Evolutionary conservation across 352 stramenopile species (phyloP).

Genomic region (Pythium sukuiense): DNA sequence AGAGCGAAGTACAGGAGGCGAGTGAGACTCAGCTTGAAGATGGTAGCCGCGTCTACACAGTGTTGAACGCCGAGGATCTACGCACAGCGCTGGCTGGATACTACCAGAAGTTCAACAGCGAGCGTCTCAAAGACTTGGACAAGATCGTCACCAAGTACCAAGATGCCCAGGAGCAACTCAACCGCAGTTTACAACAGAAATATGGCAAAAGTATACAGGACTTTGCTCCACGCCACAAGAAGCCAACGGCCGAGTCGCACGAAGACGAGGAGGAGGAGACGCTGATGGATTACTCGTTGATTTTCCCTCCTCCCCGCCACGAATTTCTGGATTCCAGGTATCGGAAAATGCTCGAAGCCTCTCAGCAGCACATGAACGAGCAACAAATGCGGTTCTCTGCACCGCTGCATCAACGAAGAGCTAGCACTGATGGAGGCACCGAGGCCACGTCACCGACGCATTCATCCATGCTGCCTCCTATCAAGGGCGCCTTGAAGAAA

Average conservation of each 20-base stretch:
- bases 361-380: constrained; percentile 76
- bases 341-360: constrained; percentile 77
- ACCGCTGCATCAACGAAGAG: constrained; percentile 71
- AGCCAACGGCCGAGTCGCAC: neutral
- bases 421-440: constrained; percentile 21
- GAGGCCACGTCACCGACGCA: constrained; percentile 5
- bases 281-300: constrained; percentile 63
- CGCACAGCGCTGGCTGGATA: constrained; percentile 45
- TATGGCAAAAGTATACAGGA: constrained; percentile 60
- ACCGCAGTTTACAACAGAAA: constrained; percentile 62
- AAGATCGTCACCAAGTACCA: constrained; percentile 74
- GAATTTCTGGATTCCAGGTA: constrained; percentile 58
- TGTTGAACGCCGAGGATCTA: constrained; percentile 40
- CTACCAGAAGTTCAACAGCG: constrained; percentile 58
- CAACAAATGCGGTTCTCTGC: constrained; percentile 80
- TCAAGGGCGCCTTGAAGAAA: constrained; percentile 60
- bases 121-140: constrained; percentile 62
- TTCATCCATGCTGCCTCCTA: constrained; percentile 39
- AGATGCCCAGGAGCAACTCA: constrained; percentile 61
- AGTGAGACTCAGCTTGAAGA: constrained; percentile 8
- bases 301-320: constrained; percentile 57
- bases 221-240: constrained; percentile 30
- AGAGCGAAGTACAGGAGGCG: constrained; percentile 31
- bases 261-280: constrained; percentile 37
- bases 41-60: constrained; percentile 8